Evolutionary conservation across 140 eudicot species (phyloP), one percentile per base, ranked within the genome.

Genomic region (Anethum foeniculum): DNA sequence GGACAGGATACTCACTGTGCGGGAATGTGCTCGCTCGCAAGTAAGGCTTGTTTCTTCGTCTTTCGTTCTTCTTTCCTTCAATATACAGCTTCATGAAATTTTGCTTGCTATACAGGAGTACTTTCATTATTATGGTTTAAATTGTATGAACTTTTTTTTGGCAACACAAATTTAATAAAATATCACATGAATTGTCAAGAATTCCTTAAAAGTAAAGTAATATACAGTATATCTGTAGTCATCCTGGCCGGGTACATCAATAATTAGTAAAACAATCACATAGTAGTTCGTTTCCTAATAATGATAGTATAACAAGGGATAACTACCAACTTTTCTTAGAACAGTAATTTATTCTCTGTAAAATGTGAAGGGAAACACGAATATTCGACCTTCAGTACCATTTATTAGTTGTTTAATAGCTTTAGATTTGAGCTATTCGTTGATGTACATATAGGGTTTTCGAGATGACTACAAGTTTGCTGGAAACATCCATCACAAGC

Each of bases 1-100:
- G 82, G 95, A 90, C 68, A 86, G 95, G 87, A 90, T 90, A n/a
- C 85, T 90, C 36, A 86, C 95, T 28, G 95, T 90, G 38, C 92
- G 95, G 10, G 92, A 88, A 82, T 90, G 90, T 82, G 96, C 96
- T 56, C 90, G 96, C 2, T 85, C 89, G 41, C 96, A 90, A 74
- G 96, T 88, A 86, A 87, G 88, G 56, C 49, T 44, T 23, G 34
- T 74, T 41, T 43, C 52, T 21, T 30, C 43, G 47, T 74, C 52
- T 9, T 12, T 30, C 32, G 39, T 32, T 32, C 11, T 67, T 67
- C 74, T 9, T 67, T 65, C 39, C 69, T 64, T 11, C 15, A 30
- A 28, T 65, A 13, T 28, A 13, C 39, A 65, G 19, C 7, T 30
- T 28, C 5, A 12, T 28, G 21, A 28, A 67, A 41, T 28, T 67